Evolutionary conservation across 192 early-diverging fungal genomes (phyloP).

Genomic region (Rhizophlyctis rosea): DNA sequence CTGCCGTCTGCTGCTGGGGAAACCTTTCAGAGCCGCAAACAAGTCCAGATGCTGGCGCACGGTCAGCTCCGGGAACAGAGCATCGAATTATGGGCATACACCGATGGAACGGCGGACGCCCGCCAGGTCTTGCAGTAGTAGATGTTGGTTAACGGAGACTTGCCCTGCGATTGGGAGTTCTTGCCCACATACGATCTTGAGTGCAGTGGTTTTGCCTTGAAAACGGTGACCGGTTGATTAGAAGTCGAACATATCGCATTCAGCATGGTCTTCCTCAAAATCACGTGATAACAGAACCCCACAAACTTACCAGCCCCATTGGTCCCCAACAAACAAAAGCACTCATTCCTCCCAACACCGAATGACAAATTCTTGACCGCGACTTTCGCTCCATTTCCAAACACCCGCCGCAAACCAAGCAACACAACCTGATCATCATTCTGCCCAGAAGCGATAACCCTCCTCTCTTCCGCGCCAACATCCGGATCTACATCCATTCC

Average conservation of each 20-base stretch:
- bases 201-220: conserved; percentile 15
- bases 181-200: conserved; percentile 13
- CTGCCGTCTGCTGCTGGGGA: conserved; percentile 13
- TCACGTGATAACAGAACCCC: no score
- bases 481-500: no score
- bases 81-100: conserved; percentile 46
- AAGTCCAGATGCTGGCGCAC: conserved; percentile 41
- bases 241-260: no score
- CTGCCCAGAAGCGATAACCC: no score
- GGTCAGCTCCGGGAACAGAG: conserved; percentile 33
- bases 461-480: no score
- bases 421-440: no score
- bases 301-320: no score
- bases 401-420: no score
- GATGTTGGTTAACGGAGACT: conserved; percentile 15
- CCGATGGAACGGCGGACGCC: conserved; percentile 45
- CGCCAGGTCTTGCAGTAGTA: conserved; percentile 1
- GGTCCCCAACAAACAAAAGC: conserved; percentile 50
- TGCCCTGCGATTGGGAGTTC: conserved; percentile 11
- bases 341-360: conserved; percentile 45
- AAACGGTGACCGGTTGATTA: no score
- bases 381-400: conserved; percentile 9
- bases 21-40: conserved; percentile 43
- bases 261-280: no score
- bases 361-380: conserved; percentile 39